Evolutionary conservation across 768 basidiomycete species (phyloP), one percentile per base, ranked within the genome.

Genomic region (Mycena latifolia): DNA sequence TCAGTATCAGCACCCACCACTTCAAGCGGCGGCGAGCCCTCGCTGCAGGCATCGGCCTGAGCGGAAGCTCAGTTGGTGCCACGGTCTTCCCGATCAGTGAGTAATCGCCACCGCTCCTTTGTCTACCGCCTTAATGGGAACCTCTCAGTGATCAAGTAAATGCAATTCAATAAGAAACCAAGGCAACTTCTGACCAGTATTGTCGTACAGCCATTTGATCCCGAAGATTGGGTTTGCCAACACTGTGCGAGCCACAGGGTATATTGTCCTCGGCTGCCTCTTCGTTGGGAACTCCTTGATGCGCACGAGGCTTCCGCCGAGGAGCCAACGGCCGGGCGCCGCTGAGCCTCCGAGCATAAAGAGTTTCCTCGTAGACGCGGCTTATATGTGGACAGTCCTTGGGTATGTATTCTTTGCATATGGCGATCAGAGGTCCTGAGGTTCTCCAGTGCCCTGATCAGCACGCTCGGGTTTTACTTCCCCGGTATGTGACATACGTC

Each of bases 21-120:
- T 86, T 86, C 61, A 65, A 74, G 27, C 73, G 72, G 48, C 75
- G 77, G 10, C 76, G 84, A 27, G 73, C 82, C 3, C 66, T 82
- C 5, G 82, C 84, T 8, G 82, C 84, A 70, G 83, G 85, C 18
- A 73, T 87, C 43, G 78, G 78, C 22, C 73, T 81, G 2, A 78
- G 79, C 37, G 84, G 85, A 31, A 75, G 65, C 33, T 69, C 67
- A 3, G 54, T 68, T 6, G 66, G 66, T 20, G 55, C 66, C 8
- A 63, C 61, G 3, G 46, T 67, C 20, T 63, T 67, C 41, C 61
- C 59, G 5, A 61, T 52, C 48, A 61, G 59, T 61, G 12, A 60
- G 59, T 48, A 29, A 37, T 52, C n/a, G 28, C 7, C n/a, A 7
- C 11, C 28, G 8, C 24, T 12, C 10, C 31, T 43, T 51, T 12